phyloP scores from a whole-genome alignment of 2,329 filamentous ascomycete species.

The Arthrocladium fulminans region DNA sequence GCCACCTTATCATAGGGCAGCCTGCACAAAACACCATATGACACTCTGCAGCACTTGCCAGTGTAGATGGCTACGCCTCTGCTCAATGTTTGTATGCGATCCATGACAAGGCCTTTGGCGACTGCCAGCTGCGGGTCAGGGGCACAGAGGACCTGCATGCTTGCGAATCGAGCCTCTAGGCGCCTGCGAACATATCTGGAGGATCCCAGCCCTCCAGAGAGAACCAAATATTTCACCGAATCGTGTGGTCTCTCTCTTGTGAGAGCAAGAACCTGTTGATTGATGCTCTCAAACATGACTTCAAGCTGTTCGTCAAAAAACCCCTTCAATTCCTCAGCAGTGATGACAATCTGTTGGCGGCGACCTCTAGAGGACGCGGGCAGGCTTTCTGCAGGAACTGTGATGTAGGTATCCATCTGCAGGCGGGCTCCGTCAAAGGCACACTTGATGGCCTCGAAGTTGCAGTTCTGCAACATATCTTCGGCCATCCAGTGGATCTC shows the following conservation, averaged over 20 bases:
- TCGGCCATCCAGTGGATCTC: conserved; percentile 2
- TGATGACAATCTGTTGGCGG: neutral
- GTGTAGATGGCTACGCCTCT: no score
- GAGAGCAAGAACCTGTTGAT: conserved; percentile 22
- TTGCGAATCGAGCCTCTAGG: conserved; percentile 18
- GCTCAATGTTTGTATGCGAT: no score
- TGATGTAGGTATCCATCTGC: neutral
- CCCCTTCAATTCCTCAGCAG: conserved; percentile 13
- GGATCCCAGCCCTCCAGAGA: conserved; percentile 29
- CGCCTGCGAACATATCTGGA: conserved; percentile 26
- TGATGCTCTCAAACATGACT: conserved; percentile 26
- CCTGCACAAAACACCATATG: no score
- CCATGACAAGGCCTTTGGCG: no score
- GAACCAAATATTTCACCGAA: conserved; percentile 24
- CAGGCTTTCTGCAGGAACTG: neutral
- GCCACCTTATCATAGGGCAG: no score
- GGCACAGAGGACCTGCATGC: conserved; percentile 23
- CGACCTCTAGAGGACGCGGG: neutral
- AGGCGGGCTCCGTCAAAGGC: neutral
- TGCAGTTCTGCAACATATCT: neutral
- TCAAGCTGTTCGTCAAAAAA: conserved; percentile 24
- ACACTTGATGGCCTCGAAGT: conserved; percentile 3
- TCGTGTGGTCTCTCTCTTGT: conserved; percentile 23
- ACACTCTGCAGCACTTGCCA: no score
- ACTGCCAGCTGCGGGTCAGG: conserved; percentile 30